Evolutionary conservation across 139 green algal genomes (phyloP), one percentile per base, ranked within the genome.

Genomic region (Coelastrella sp.): DNA sequence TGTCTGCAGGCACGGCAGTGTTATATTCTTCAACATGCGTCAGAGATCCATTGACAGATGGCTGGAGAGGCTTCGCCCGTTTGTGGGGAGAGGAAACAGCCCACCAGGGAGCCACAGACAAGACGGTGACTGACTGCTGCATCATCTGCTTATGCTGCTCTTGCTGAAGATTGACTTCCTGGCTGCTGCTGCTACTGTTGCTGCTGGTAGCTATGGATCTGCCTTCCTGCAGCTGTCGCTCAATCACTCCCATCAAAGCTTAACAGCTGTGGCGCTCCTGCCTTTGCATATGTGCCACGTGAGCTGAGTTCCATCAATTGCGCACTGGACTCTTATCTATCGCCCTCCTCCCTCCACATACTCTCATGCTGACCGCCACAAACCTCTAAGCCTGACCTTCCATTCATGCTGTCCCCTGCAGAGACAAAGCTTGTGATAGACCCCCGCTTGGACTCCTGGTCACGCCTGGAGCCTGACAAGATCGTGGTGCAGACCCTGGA

Each of bases 401-500:
- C 35, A 49, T 49, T 1, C 24, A 10, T 3, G 58, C 20, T 78
- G 61, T 87, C 61, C 4, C 9, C 22, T 75, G 73, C 86, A 90
- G 86, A 86, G 75, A 91, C 87, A 65, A 79, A 27, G 9, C 27
- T 91, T 12, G 87, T 82, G n/a, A 58, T 91, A 9, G 78, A 81
- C 8, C 61, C 78, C 6, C 10, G 15, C 8, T 10, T 87, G 11
- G 59, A 65, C 15, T 61, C 25, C 17, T 93, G 91, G 91, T 88
- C 60, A 22, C 22, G 19, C 27, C 65, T 93, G 17, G 66, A 92
- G 88, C 82, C 89, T 6, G 91, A 93, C 60, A 80, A 79, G 59
- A 63, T 93, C 7, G 74, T 91, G 27, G 89, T 93, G 82, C 84
- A 87, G 35, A 56, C 74, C 6, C 75, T 93, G 70, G 83, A 91